Evolutionary conservation across 139 green algal genomes (phyloP), one percentile per base, ranked within the genome.

Genomic region (Micractinium conductrix): DNA sequence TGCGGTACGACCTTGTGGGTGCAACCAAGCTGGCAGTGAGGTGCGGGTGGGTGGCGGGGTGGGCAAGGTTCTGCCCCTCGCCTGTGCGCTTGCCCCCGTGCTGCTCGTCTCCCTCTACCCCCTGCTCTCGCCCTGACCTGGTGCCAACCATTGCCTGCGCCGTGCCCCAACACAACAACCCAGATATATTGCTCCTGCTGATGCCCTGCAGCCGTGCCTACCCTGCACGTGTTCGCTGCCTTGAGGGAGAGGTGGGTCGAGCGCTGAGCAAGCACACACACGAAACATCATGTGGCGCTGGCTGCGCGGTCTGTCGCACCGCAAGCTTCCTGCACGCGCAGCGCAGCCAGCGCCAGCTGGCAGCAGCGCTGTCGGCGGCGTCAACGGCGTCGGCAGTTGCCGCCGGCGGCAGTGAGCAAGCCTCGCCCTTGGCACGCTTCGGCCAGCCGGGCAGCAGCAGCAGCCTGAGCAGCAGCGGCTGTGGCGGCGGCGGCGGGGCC

Each of bases 1-100:
- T 74, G 24, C 89, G 91, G 42, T 93, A 93, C 85, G 85, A 88
- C 80, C 42, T 93, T 5, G 79, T 91, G 5, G 91, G 91, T 2
- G 83, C 89, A 40, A 44, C 81, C 10, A 83, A 79, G 33, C 83
- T 93, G 74, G 42, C 89, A 21, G 67, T 48, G n/a, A 42, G 72
- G 55, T 78, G 70, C 26, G 70, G 22, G 14, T 26, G 2, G 63
- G 14, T 43, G 63, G 63, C n/a, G n/a, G 14, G n/a, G 63, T 35
- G 30, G 9, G 40, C 14, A 17, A 5, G 14, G 2, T n/a, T 4
- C 58, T 37, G 22, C 58, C 16, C 26, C 26, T 67, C 22, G 22
- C 58, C 24, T 37, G n/a, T n/a, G n/a, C 1, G 58, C 58, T 1
- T 35, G 58, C 58, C 24, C 33, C 4, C 58, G 33, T 67, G 19